Evolutionary conservation across 2,329 filamentous ascomycete genomes (phyloP), one percentile per base, ranked within the genome.

Genomic region (Fusarium sp.): DNA sequence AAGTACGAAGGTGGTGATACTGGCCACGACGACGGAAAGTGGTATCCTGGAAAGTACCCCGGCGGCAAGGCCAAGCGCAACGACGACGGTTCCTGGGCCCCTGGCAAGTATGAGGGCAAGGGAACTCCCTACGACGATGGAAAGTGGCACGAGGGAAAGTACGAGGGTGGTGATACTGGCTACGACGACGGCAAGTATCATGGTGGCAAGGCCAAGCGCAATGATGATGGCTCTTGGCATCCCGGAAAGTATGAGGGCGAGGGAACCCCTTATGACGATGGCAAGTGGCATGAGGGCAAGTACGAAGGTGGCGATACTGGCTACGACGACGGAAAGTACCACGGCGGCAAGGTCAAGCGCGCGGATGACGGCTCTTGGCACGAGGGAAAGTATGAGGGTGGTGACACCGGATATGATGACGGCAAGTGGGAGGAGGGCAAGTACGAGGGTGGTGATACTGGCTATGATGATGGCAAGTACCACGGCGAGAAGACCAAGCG

Each of bases 191-290:
- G 60, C 13, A 50, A 34, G 27, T 58, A 49, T 11, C 20, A 34
- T 6, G 44, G 44, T 4, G 36, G 25, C 18, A 34, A 53, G 29
- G 16, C 18, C 14, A 64, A 64, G 57, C n/a, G 58, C 20, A 25
- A 57, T n/a, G 63, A 65, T 6, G 63, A 65, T 34, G 63, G 63
- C 6, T 25, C n/a, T 4, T 62, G 62, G 62, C 8, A 46, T 5
- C 34, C 40, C 2, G 59, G 67, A n/a, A 72, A 72, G 55, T 72
- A 72, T 4, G 69, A 68, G 3, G 59, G 61, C 5, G 55, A 60
- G 34, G 64, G 62, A 4, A 64, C 62, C 6, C 10, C 5, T 1
- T 33, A 51, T 14, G 58, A 64, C 6, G 62, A 61, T 7, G 62
- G 62, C 4, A 62, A 58, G 11, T 62, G 60, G 60, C 57, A 58